phyloP scores from a whole-genome alignment of 192 early-diverging fungal species.

The Coemansia sp. region DNA sequence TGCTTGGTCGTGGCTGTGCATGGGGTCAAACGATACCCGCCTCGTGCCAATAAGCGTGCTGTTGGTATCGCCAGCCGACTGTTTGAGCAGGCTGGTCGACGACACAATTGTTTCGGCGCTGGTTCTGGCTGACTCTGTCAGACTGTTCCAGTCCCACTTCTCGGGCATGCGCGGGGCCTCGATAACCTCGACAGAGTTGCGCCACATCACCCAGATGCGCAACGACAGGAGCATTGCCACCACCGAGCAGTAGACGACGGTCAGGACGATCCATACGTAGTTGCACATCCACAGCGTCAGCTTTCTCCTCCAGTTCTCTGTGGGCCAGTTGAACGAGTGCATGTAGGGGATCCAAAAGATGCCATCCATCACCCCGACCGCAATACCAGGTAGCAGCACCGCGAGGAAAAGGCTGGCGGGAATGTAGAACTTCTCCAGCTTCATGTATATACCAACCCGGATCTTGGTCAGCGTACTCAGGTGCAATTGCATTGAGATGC shows the following conservation, averaged over 20 bases:
- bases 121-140: conserved; percentile 12
- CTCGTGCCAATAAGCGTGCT: neutral
- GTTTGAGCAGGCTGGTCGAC: neutral
- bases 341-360: conserved; percentile 38
- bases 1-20: neutral
- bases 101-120: conserved; percentile 13
- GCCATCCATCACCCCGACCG: conserved; percentile 25
- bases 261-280: conserved; percentile 34
- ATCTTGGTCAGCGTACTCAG: conserved; percentile 44
- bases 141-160: conserved; percentile 46
- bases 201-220: conserved; percentile 43
- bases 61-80: neutral
- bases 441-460: conserved; percentile 34
- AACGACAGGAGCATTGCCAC: conserved; percentile 21
- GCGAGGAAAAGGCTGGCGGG: conserved; percentile 19
- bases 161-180: conserved; percentile 36
- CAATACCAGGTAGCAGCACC: conserved; percentile 25
- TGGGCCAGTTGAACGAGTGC: conserved; percentile 45
- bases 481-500: conserved; percentile 42
- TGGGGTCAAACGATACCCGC: conserved; percentile 9
- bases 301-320: conserved; percentile 1
- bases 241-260: conserved; percentile 29
- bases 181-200: conserved; percentile 30
- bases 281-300: conserved; percentile 46
- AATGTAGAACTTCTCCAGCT: conserved; percentile 34